Conservation (phyloP, 179 eudicot species). For the Vitellaria paradoxa region DNA sequence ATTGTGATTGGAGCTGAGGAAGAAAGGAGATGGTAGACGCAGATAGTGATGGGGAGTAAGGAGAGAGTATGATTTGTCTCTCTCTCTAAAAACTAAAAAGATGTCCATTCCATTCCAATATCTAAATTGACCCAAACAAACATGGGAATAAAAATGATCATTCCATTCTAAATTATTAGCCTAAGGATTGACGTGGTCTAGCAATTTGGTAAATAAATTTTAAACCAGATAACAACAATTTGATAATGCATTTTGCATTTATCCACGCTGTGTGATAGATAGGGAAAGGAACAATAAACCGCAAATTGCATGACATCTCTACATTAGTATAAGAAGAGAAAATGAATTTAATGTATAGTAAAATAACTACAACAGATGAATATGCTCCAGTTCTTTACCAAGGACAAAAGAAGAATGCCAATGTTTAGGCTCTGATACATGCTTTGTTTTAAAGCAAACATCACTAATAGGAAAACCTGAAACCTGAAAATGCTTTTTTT, state of each 20-base stretch:
- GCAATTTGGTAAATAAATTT: neutral
- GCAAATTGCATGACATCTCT: neutral
- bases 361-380: neutral
- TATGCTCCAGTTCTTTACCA: slow-evolving; percentile 21
- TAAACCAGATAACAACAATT: neutral
- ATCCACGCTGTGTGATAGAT: neutral
- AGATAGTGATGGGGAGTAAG: too few relatives aligned
- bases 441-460: slow-evolving; percentile 27
- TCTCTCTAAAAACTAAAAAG: too few relatives aligned
- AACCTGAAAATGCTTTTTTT: slow-evolving; percentile 59
- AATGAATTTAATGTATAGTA: neutral
- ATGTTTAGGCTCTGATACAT: slow-evolving; percentile 17
- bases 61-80: too few relatives aligned
- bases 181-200: neutral
- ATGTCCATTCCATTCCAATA: too few relatives aligned
- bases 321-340: neutral
- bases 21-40: too few relatives aligned
- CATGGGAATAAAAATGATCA: too few relatives aligned
- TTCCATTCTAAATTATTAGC: too few relatives aligned
- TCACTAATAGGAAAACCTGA: slow-evolving; percentile 59
- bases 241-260: slow-evolving; percentile 5
- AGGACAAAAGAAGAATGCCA: slow-evolving; percentile 12
- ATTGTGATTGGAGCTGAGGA: too few relatives aligned
- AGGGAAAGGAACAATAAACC: neutral
- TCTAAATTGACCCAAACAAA: too few relatives aligned